These are phyloP conservation scores for Verticillium nubilum DNA, from an alignment of 2,329 filamentous ascomycete species.

Conservation along the genomic window DNA sequence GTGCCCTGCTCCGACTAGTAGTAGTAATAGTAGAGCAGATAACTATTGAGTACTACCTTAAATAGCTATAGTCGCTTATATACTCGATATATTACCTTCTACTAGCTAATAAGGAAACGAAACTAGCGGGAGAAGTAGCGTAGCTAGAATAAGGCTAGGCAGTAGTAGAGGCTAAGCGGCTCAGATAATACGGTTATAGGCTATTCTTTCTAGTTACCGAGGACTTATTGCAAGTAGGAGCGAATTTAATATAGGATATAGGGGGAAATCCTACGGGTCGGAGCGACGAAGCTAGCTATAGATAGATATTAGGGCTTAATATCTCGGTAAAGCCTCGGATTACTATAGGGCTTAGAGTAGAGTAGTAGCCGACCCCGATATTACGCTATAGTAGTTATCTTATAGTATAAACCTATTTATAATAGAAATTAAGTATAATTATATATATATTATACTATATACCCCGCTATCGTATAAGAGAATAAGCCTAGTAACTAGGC, in stretches of 20 bases:
- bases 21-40: background rate
- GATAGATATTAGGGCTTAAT: background rate
- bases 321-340: background rate
- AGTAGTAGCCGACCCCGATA: background rate
- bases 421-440: background rate
- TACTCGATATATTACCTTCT: background rate
- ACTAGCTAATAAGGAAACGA: background rate
- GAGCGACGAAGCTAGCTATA: background rate
- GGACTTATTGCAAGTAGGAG: background rate
- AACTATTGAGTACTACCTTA: background rate
- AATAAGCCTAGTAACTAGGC: too few relatives aligned
- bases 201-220: background rate
- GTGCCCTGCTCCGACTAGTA: background rate
- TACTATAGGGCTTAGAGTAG: background rate
- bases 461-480: background rate
- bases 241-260: background rate
- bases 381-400: background rate
- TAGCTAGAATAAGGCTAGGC: background rate
- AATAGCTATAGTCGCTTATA: background rate
- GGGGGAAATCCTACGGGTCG: background rate
- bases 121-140: background rate
- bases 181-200: background rate
- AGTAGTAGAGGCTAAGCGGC: background rate
- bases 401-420: background rate
- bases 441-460: background rate